A percentile compares a stretch with the other conserved stretches of the same genome.
Evolutionary conservation across 805 yeast species (phyloP).

Genomic region (Yarrowia bubula): DNA sequence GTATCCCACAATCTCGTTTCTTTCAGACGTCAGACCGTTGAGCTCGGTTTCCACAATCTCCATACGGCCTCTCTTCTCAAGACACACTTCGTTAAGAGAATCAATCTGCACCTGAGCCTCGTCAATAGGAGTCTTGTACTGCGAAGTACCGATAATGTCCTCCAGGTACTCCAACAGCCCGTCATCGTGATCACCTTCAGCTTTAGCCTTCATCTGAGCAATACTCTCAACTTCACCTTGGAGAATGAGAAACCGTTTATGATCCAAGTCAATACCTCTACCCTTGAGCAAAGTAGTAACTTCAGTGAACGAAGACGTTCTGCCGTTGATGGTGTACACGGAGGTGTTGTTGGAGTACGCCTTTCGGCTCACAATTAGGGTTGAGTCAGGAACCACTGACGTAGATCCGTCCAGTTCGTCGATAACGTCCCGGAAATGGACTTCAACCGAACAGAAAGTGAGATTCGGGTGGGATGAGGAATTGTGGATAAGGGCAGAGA

Average conservation of each 20-base stretch:
- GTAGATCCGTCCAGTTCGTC: constrained; percentile 53
- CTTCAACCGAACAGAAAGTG: constrained; percentile 83
- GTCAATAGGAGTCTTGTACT: constrained; percentile 76
- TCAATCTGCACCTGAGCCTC: constrained; percentile 60
- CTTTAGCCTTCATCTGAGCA: constrained; percentile 98
- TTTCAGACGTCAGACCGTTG: constrained; percentile 55
- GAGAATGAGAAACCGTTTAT: constrained; percentile 86
- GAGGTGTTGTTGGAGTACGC: constrained; percentile 77
- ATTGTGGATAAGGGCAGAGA: constrained; percentile 90
- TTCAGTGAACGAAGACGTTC: constrained; percentile 67
- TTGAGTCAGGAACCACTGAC: constrained; percentile 51
- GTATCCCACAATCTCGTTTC: constrained; percentile 66
- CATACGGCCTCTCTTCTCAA: constrained; percentile 76
- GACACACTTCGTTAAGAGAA: constrained; percentile 71
- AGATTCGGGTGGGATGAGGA: constrained; percentile 70
- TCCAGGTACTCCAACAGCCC: constrained; percentile 92
- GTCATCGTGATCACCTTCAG: constrained; percentile 87
- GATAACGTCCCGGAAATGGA: constrained; percentile 73
- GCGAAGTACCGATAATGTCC: constrained; percentile 93
- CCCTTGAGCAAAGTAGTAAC: constrained; percentile 72
- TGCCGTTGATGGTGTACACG: constrained; percentile 70
- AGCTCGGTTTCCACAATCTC: constrained; percentile 78
- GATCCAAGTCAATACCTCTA: constrained; percentile 91
- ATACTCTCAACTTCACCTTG: constrained; percentile 99
- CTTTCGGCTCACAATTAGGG: constrained; percentile 70